A percentile compares a stretch with the other conserved stretches of the same genome.
Conservation (phyloP, 2,329 filamentous ascomycete species). For the Diaporthe citri region DNA sequence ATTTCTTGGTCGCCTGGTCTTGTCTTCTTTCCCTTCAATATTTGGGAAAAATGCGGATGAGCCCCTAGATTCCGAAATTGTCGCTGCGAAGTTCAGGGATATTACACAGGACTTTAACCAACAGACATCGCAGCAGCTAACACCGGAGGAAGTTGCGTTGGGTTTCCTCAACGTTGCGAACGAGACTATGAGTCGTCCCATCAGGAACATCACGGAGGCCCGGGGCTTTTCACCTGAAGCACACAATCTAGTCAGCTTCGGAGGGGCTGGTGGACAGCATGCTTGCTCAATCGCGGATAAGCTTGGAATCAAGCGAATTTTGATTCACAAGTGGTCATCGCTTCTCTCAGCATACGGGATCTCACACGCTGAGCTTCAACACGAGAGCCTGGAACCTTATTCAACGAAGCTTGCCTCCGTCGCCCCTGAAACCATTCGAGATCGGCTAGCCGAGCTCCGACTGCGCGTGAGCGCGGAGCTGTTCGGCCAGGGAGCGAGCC, state of each 20-base stretch:
- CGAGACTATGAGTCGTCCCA: conserved; percentile 79
- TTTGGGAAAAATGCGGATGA: conserved; percentile 76
- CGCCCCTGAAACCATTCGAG: conserved; percentile 40
- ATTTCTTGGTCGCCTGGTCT: conserved; percentile 66
- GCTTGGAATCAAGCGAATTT: conserved; percentile 52
- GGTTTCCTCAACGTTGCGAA: conserved; percentile 81
- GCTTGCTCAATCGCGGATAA: conserved; percentile 53
- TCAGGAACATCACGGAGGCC: conserved; percentile 72
- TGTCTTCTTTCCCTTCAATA: conserved; percentile 76
- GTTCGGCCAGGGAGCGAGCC: conserved; percentile 40
- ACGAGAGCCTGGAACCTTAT: conserved; percentile 50
- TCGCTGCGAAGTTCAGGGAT: conserved; percentile 50
- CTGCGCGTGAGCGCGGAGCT: conserved; percentile 48
- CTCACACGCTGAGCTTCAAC: conserved; percentile 53
- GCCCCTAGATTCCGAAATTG: conserved; percentile 53
- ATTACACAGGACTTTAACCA: conserved; percentile 53
- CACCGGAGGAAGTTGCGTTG: conserved; percentile 60
- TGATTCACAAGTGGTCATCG: conserved; percentile 52
- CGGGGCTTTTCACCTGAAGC: conserved; percentile 54
- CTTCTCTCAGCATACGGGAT: conserved; percentile 57
- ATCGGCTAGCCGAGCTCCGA: conserved; percentile 7
- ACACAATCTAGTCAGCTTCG: conserved; percentile 47
- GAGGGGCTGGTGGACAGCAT: conserved; percentile 54
- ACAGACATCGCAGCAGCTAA: conserved; percentile 42
- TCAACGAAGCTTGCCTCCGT: conserved; percentile 43